Conservation (phyloP, 225 moss, liverwort and hornwort species). For the Sphagnum contortum region DNA sequence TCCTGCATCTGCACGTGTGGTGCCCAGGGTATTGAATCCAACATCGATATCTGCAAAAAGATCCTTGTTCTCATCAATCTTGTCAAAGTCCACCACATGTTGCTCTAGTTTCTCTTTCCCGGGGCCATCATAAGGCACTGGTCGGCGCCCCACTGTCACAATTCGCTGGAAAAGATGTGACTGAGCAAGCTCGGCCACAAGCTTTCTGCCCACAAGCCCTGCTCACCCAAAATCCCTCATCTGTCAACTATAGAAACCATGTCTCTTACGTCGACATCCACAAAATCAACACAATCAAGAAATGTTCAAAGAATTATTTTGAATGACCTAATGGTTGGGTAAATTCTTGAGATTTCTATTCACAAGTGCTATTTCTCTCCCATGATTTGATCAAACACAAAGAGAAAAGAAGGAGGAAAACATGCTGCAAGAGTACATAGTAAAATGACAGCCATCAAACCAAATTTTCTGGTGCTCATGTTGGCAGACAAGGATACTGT, state of each 20-base stretch:
- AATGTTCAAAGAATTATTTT: too few species aligned
- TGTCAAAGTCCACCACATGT: slow-evolving; percentile 50
- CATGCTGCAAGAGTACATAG: too few species aligned
- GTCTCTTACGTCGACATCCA: too few species aligned
- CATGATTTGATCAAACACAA: too few species aligned
- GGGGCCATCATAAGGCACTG: slow-evolving; percentile 42
- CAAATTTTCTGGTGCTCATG: too few species aligned
- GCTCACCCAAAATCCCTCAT: not conserved
- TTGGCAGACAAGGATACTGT: too few species aligned
- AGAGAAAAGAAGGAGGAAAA: too few species aligned
- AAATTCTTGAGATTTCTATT: too few species aligned
- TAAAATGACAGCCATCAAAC: too few species aligned
- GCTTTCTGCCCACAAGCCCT: slow-evolving; percentile 46
- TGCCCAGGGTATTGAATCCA: slow-evolving; percentile 53
- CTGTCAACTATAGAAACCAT: not conserved
- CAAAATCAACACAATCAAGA: too few species aligned
- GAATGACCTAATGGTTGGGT: too few species aligned
- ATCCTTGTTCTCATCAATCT: slow-evolving; percentile 35
- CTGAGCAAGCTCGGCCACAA: slow-evolving; percentile 47
- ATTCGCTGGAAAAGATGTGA: slow-evolving; percentile 29
- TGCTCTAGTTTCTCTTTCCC: slow-evolving; percentile 58
- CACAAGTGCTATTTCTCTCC: too few species aligned
- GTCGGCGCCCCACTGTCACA: slow-evolving; percentile 38
- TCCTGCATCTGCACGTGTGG: slow-evolving; percentile 37
- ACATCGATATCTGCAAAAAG: slow-evolving; percentile 36